Conservation (phyloP, 768 basidiomycete genomes). For the Amanita polypyramis region DNA sequence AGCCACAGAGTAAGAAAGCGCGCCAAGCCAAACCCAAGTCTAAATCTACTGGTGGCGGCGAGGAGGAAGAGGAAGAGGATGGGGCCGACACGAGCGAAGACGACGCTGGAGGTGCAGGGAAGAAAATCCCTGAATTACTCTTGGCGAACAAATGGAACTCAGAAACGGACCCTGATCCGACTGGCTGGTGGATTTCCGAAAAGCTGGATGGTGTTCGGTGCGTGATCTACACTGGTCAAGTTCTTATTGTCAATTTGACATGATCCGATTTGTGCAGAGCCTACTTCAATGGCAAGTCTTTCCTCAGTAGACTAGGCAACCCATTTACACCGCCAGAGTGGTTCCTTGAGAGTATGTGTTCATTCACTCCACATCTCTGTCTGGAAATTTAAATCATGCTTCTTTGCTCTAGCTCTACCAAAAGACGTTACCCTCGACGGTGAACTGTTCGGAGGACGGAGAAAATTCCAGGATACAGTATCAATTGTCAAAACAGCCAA, state of each 20-base stretch:
- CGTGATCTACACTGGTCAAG: constrained; percentile 9
- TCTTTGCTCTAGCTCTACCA: constrained; percentile 31
- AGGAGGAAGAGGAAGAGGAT: constrained; percentile 12
- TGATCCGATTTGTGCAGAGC: constrained; percentile 28
- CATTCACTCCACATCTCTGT: not conserved
- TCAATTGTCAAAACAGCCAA: constrained; percentile 50
- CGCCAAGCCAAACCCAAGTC: constrained; percentile 10
- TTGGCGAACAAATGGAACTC: constrained; percentile 50
- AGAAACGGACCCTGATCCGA: constrained; percentile 40
- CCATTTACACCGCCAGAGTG: constrained; percentile 45
- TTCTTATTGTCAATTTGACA: no score
- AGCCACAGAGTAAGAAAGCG: constrained; percentile 8
- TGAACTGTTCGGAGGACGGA: constrained; percentile 48
- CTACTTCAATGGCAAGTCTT: constrained; percentile 40
- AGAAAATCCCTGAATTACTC: constrained; percentile 31
- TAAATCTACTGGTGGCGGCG: constrained; percentile 11
- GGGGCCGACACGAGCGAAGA: constrained; percentile 8
- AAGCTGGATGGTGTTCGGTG: constrained; percentile 54
- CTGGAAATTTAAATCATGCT: not conserved
- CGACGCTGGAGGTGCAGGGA: constrained; percentile 17
- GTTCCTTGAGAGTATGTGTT: constrained; percentile 42
- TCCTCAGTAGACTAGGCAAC: constrained; percentile 49
- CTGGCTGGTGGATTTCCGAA: constrained; percentile 54
- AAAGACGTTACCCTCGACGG: constrained; percentile 47
- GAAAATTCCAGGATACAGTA: constrained; percentile 46